phyloP scores from a whole-genome alignment of 331 rosid species.

The Telfairia occidentalis region DNA sequence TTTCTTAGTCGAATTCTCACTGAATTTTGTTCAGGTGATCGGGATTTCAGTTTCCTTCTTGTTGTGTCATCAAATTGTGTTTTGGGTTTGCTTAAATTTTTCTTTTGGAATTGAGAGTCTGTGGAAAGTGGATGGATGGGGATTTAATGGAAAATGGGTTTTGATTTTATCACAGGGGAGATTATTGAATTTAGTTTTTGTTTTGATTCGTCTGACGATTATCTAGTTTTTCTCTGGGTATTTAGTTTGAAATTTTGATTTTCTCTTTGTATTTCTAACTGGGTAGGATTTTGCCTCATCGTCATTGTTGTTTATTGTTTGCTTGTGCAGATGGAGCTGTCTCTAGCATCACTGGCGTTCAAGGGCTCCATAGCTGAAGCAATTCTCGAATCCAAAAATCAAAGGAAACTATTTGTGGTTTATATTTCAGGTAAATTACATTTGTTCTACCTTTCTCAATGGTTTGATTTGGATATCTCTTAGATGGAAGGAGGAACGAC shows the following conservation, averaged over 20 bases:
- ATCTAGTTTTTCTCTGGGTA: background rate
- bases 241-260: background rate
- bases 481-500: background rate
- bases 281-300: background rate
- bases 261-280: background rate
- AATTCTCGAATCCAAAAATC: conserved; percentile 44
- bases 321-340: conserved; percentile 30
- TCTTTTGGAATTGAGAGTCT: background rate
- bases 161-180: background rate
- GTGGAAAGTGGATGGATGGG: background rate
- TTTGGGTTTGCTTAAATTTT: background rate
- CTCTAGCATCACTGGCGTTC: conserved; percentile 32
- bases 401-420: conserved; percentile 49
- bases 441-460: background rate
- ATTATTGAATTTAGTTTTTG: background rate
- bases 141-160: background rate
- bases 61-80: background rate
- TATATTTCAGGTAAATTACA: conserved; percentile 34
- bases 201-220: background rate
- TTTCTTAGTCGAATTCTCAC: background rate
- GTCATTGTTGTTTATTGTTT: background rate
- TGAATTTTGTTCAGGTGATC: conserved; percentile 7
- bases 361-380: conserved; percentile 43
- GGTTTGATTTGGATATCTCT: background rate
- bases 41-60: background rate